Conservation (phyloP, 2,329 filamentous ascomycete species). For the Penicillium sp. region DNA sequence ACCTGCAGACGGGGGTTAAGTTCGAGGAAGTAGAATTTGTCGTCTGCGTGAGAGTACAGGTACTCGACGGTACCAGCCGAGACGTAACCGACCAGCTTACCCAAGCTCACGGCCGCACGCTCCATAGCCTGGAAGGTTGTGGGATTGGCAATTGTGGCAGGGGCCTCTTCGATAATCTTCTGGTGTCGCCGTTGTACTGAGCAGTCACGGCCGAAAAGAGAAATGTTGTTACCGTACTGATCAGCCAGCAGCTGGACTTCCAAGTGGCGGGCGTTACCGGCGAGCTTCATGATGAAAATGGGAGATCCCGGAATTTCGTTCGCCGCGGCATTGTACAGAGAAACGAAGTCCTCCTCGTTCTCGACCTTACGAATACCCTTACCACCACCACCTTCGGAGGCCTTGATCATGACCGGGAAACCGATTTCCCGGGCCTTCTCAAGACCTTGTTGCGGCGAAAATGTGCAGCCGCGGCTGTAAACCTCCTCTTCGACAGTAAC, state of each 20-base stretch:
- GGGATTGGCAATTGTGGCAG: conserved; percentile 91
- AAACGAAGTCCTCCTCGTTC: conserved; percentile 80
- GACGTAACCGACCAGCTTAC: conserved; percentile 94
- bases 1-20: conserved; percentile 98
- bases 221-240: conserved; percentile 99
- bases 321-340: conserved; percentile 91
- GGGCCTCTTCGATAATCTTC: conserved; percentile 99
- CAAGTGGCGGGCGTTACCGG: conserved; percentile 92
- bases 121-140: conserved; percentile 96
- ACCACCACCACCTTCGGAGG: conserved; percentile 98
- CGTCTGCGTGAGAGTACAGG: conserved; percentile 94
- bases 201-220: conserved; percentile 96
- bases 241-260: conserved; percentile 97
- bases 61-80: conserved; percentile 99
- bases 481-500: conserved; percentile 87
- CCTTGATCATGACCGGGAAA: conserved; percentile 99
- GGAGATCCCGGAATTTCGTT: conserved; percentile 98
- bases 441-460: conserved; percentile 87
- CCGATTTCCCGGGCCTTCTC: conserved; percentile 86
- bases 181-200: conserved; percentile 98
- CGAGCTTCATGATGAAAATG: conserved; percentile 99
- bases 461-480: conserved; percentile 90
- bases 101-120: conserved; percentile 90
- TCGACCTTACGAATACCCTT: conserved; percentile 98
- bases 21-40: conserved; percentile 99